Evolutionary conservation across 495 filamentous ascomycete species (phyloP), one percentile per base, ranked within the genome.

Genomic region (Aspergillus avenaceus): DNA sequence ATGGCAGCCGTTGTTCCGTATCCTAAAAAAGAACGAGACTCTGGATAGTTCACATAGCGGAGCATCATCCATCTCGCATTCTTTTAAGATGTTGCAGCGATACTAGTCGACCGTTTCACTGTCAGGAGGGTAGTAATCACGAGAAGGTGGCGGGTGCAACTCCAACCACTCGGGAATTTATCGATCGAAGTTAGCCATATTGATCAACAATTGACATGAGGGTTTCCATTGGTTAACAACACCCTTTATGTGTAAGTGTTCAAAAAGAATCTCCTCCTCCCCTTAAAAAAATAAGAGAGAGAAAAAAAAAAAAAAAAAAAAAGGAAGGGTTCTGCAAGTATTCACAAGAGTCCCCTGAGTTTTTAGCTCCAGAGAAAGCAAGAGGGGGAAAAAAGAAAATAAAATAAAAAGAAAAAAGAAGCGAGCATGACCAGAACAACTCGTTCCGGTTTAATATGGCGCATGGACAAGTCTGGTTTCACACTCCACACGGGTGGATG

Each of bases 401-500:
- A 40, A 43, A 24, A 16, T 19, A 22, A 22, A 23, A 22, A 31
- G 22, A 23, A n/a, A 49, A n/a, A 37, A 38, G 36, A 38, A 19
- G 25, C 3, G 6, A 13, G 14, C 19, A 26, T 25, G 28, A 24
- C 18, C 27, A 18, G 25, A 13, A 24, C 7, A 18, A 38, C 34
- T 42, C 22, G n/a, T 41, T 32, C 40, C 29, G 45, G 16, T 21
- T 19, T 37, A 38, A 19, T n/a, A 38, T 32, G 8, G 29, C 23
- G 8, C 25, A 28, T 44, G 41, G 41, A 12, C 5, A 26, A 44
- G 41, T 31, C 49, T 22, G 19, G 23, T 34, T 38, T 47, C 48
- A 45, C 28, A 28, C 29, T 45, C 45, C 54, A 48, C 45, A 53
- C 55, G 34, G 27, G 27, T 36, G 41, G 41, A 42, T 47, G 46